phyloP scores from a whole-genome alignment of 148 eudicot genomes.

The Vaccinium macrocarpon region DNA sequence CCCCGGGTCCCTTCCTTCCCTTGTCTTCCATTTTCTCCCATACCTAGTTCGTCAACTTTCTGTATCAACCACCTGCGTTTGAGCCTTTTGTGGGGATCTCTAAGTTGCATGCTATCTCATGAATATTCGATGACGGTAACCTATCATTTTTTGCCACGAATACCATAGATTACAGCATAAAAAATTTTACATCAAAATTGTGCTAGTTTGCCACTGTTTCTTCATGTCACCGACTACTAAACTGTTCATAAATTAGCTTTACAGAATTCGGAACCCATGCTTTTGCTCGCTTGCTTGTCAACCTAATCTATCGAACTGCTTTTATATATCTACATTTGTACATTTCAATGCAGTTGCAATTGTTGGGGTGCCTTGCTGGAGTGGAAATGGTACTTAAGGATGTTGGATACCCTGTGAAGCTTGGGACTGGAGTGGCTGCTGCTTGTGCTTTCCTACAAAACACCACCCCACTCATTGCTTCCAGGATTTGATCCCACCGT shows the following conservation, averaged over 20 bases:
- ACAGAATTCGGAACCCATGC: neutral
- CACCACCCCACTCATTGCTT: conserved; percentile 74
- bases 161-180: neutral
- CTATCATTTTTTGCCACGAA: neutral
- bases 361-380: conserved; percentile 92
- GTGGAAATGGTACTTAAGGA: conserved; percentile 99
- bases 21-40: neutral
- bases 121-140: neutral
- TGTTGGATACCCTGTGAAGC: conserved; percentile 91
- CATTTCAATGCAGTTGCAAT: conserved; percentile 63
- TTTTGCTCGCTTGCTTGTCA: neutral
- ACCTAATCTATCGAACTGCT: neutral
- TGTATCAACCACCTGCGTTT: neutral
- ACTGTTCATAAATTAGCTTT: neutral
- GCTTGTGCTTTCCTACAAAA: conserved; percentile 79
- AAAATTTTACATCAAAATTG: neutral
- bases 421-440: conserved; percentile 92
- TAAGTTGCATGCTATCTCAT: neutral
- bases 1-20: neutral
- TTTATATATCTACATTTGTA: neutral
- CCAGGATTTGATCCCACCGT: conserved; percentile 64
- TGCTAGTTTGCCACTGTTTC: neutral
- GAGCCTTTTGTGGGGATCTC: neutral
- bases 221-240: neutral
- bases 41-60: neutral